Evolutionary conservation across 805 yeast species (phyloP), one percentile per base, ranked within the genome.

Genomic region (Saccharomycopsis amapae): DNA sequence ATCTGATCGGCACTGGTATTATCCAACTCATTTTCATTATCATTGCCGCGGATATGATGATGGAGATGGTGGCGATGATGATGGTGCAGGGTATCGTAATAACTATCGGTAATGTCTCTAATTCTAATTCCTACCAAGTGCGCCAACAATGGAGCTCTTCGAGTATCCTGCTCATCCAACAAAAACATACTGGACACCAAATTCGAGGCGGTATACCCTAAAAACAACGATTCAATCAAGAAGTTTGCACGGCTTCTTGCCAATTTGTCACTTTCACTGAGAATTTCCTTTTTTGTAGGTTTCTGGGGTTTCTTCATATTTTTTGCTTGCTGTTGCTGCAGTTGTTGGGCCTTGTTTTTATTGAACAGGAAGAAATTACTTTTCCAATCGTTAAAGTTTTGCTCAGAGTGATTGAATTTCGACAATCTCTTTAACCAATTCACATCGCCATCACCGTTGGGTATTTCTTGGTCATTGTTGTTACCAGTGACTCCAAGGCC

Each of bases 141-240:
- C 33, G 88, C 63, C 34, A 93, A 62, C 28, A 90, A 68, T 1
- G 98, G 96, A 0, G 95, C 93, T 50, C 96, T 75, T 46, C 80
- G 75, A 3, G 74, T 72, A 1, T 85, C 86, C 53, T 73, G 75
- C 49, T 86, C 95, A 60, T 88, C 96, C 44, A 77, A 74, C 38
- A 80, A 68, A 50, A 93, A 76, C 32, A 80, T 73, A 1, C 94
- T 77, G 3, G 93, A 87, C 4, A 87, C 69, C 47, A 87, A 68
- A 47, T 85, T 66, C 0, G 86, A 80, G 2, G 85, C 82, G 0
- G 96, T 89, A 10, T 81, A 70, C 9, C 85, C 94, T 3, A 83
- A 66, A 5, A 75, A 55, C 48, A 85, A 64, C 23, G 84, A 72
- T 26, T 71, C 67, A 10, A 79, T 62, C 38, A 79, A 53, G 54